These are phyloP conservation scores for Pleurotus pulmonarius DNA, from an alignment of 768 basidiomycete species.

Conservation along the genomic window DNA sequence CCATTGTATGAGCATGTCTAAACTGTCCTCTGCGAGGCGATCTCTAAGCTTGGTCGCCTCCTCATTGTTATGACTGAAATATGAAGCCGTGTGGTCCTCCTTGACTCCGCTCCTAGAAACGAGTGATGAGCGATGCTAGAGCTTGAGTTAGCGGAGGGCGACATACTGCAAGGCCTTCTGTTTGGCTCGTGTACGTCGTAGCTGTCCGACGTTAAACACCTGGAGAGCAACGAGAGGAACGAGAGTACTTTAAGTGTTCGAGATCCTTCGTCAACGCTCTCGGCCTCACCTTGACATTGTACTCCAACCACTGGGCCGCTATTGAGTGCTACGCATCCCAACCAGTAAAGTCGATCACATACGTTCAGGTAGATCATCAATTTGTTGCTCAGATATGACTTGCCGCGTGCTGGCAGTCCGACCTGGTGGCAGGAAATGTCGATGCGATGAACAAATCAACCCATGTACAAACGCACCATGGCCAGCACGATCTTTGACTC, in stretches of 20 bases:
- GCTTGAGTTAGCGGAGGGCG: neutral
- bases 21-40: conserved; percentile 80
- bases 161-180: conserved; percentile 73
- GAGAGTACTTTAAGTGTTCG: neutral
- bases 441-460: neutral
- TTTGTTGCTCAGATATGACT: conserved; percentile 98
- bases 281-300: conserved; percentile 78
- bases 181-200: conserved; percentile 81
- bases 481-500: conserved; percentile 98
- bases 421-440: conserved; percentile 48
- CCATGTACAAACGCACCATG: conserved; percentile 54
- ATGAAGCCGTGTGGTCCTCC: conserved; percentile 88
- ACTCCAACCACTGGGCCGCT: conserved; percentile 86
- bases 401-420: conserved; percentile 95
- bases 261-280: too few species aligned
- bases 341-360: conserved; percentile 16
- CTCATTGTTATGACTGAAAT: conserved; percentile 84
- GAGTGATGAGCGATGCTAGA: neutral
- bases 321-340: too few species aligned
- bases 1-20: conserved; percentile 96
- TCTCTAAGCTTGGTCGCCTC: conserved; percentile 78
- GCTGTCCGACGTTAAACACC: conserved; percentile 98
- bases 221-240: conserved; percentile 26
- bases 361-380: conserved; percentile 95
- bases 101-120: conserved; percentile 66